Percentiles rank a stretch among this genome's conserved stretches.
These are phyloP conservation scores for Trichoderma lentiforme DNA, from an alignment of 2,329 filamentous ascomycete species.

Conservation along the genomic window DNA sequence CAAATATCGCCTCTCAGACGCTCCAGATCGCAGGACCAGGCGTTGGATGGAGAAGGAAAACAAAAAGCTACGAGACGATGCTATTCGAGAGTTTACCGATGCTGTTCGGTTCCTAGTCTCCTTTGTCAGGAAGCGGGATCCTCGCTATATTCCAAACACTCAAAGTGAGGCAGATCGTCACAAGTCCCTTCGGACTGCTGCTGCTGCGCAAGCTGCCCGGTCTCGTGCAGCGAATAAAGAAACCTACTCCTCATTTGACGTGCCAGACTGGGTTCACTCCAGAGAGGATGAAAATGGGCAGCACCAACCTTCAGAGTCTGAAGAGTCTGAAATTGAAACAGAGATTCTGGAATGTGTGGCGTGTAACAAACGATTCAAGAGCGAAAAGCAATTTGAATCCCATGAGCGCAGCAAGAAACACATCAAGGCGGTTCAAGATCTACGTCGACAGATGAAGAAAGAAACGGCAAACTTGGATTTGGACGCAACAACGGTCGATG, in stretches of 20 bases:
- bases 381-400: conserved; percentile 83
- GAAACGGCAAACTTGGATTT: conserved; percentile 66
- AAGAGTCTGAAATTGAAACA: conserved; percentile 53
- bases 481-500: conserved; percentile 19
- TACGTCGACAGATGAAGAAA: conserved; percentile 77
- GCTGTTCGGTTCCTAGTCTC: conserved; percentile 80
- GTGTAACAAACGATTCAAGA: conserved; percentile 81
- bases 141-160: conserved; percentile 72
- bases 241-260: conserved; percentile 60
- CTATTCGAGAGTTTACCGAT: conserved; percentile 85
- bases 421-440: conserved; percentile 74
- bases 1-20: conserved; percentile 76
- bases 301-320: conserved; percentile 60
- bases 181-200: conserved; percentile 70
- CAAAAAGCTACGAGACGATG: conserved; percentile 76
- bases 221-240: conserved; percentile 78
- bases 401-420: conserved; percentile 99
- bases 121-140: conserved; percentile 89
- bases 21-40: conserved; percentile 77
- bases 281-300: conserved; percentile 51
- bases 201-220: conserved; percentile 78
- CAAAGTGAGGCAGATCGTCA: conserved; percentile 80
- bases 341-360: conserved; percentile 70
- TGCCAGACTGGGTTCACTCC: conserved; percentile 73
- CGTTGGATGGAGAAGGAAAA: conserved; percentile 96